Percentiles rank a stretch among this genome's conserved stretches.
These are phyloP conservation scores for Psilocybe cubensis DNA, from an alignment of 768 basidiomycete genomes.

Conservation along the genomic window DNA sequence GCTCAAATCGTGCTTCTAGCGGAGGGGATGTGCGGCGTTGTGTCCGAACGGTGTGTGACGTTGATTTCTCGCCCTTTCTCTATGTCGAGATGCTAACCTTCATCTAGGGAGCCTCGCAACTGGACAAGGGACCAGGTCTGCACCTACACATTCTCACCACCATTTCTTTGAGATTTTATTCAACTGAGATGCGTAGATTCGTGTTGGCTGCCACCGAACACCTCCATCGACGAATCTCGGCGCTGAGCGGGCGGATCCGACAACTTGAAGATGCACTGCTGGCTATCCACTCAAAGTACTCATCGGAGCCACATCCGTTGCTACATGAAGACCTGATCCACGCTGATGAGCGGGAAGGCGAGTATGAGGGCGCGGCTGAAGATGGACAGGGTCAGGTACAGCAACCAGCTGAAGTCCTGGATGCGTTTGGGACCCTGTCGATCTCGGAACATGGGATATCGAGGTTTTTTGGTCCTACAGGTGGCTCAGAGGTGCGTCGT, in stretches of 20 bases:
- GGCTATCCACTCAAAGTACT: conserved; percentile 50
- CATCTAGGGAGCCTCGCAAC: conserved; percentile 68
- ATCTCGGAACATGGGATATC: conserved; percentile 63
- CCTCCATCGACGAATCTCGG: conserved; percentile 57
- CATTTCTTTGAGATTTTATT: background rate
- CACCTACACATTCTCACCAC: background rate
- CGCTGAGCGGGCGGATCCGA: conserved; percentile 56
- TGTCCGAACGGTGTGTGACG: conserved; percentile 67
- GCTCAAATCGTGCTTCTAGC: conserved; percentile 34
- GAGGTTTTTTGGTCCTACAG: conserved; percentile 70
- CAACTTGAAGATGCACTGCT: conserved; percentile 65
- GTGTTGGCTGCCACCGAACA: conserved; percentile 71
- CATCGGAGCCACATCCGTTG: conserved; percentile 60
- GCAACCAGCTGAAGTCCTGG: conserved; percentile 44
- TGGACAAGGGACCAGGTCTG: conserved; percentile 75
- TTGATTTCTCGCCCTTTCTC: conserved; percentile 4
- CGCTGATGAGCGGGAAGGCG: conserved; percentile 30
- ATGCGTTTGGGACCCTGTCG: conserved; percentile 62
- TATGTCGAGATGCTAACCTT: background rate
- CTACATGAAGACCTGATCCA: conserved; percentile 56
- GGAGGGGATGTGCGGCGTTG: conserved; percentile 68
- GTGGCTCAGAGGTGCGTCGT: conserved; percentile 64
- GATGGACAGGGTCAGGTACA: conserved; percentile 10
- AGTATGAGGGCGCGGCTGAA: conserved; percentile 28
- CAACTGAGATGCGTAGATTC: conserved; percentile 25